These are phyloP conservation scores for Fraxinus ornus DNA, from an alignment of 305 asterid genomes.

Conservation along the genomic window DNA sequence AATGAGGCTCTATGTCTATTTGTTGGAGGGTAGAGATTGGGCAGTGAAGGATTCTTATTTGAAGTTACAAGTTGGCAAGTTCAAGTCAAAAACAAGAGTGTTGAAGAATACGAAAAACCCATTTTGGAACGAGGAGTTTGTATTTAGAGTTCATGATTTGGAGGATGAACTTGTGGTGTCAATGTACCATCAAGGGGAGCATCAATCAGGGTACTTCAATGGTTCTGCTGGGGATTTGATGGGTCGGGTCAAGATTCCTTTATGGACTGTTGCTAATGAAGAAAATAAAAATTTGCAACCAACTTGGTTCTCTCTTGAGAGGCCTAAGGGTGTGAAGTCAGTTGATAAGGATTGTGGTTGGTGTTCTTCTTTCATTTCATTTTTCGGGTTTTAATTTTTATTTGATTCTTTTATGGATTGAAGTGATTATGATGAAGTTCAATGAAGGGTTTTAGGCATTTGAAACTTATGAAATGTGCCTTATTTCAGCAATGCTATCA, in stretches of 20 bases:
- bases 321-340: slow-evolving; percentile 44
- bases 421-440: background rate
- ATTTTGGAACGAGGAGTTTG: slow-evolving; percentile 87
- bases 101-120: slow-evolving; percentile 53
- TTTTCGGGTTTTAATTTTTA: background rate
- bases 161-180: slow-evolving; percentile 64
- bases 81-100: slow-evolving; percentile 61
- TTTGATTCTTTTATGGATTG: background rate
- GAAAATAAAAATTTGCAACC: slow-evolving; percentile 69
- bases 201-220: slow-evolving; percentile 50
- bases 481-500: background rate
- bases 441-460: background rate
- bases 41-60: slow-evolving; percentile 57
- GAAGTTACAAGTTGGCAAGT: slow-evolving; percentile 65
- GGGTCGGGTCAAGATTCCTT: slow-evolving; percentile 73
- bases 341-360: slow-evolving; percentile 52
- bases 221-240: slow-evolving; percentile 46
- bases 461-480: background rate
- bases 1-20: slow-evolving; percentile 65
- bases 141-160: slow-evolving; percentile 58
- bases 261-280: slow-evolving; percentile 59
- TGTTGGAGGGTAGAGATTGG: slow-evolving; percentile 68
- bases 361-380: slow-evolving; percentile 12
- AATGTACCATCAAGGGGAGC: slow-evolving; percentile 48
- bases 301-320: slow-evolving; percentile 71